Base-by-base conservation (phyloP, 176 grass and related monocot genomes). In the Calamus simplicifolius region DNA sequence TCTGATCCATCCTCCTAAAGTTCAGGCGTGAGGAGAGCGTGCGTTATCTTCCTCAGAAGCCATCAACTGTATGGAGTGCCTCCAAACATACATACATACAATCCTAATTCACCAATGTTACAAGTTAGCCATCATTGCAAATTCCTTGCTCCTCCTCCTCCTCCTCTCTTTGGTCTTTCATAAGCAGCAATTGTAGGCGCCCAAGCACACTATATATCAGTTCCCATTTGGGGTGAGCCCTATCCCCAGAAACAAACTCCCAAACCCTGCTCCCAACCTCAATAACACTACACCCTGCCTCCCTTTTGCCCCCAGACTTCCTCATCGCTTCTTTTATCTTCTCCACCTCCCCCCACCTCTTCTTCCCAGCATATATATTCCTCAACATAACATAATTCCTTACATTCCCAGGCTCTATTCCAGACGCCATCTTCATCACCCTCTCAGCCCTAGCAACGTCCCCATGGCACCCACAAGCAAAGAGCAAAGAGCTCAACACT, bases 321-420 rank as follows among this genome's bases (percentile, higher is more conserved):
- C 58, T 62, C 70, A 63, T 19, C 3, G 25, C 51, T 62, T 54
- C 50, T 50, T 55, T 62, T 18, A 62, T 43, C 58, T 17, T 73
- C 5, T 62, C 50, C 59, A 73, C 70, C 54, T 63, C 50, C 18
- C n/a, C n/a, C 70, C 70, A 73, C 50, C 59, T 31, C 49, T 63
- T 73, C 28, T 25, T 29, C 14, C n/a, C 18, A 16, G 70, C 70
- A 16, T 62, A 62, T 27, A 73, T 16, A 25, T 73, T 73, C 59
- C 70, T 73, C 70, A 73, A 53, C 58, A 73, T 55, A 12, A 73
- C 58, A 52, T 73, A 73, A 29, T 73, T 73, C 50, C 58, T 73
- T 6, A 48, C 29, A 25, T 73, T 73, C 10, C 70, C 58, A 13
- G 70, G 70, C 7, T 73, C 70, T 14, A 63, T 18, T 5, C 54